These are phyloP conservation scores for Termitomyces sp. DNA, from an alignment of 1,284 basidiomycete species.

Conservation along the genomic window DNA sequence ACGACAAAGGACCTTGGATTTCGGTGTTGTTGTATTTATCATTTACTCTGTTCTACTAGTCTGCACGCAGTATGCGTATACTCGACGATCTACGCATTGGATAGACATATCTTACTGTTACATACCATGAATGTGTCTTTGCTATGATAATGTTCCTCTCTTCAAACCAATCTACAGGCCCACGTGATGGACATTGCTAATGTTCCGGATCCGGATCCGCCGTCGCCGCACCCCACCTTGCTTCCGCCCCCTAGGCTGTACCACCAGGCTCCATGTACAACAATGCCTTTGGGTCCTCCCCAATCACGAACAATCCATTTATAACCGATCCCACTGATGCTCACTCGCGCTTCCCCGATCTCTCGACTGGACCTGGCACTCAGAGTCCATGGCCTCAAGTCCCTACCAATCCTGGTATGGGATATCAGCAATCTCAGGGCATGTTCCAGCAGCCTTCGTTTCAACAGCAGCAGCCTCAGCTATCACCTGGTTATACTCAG, in stretches of 20 bases:
- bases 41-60: constrained; percentile 6
- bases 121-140: not conserved
- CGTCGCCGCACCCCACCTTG: not conserved
- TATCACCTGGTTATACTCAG: constrained; percentile 20
- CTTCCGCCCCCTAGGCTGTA: not conserved
- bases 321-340: constrained; percentile 39
- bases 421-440: constrained; percentile 21
- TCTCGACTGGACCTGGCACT: constrained; percentile 28
- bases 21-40: not conserved
- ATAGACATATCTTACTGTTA: not conserved
- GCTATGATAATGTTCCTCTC: no score
- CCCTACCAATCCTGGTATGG: constrained; percentile 17
- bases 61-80: constrained; percentile 3
- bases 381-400: constrained; percentile 32
- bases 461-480: constrained; percentile 30
- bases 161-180: no score
- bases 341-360: constrained; percentile 49
- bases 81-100: constrained; percentile 5
- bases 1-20: not conserved
- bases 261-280: constrained; percentile 32
- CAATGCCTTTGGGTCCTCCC: constrained; percentile 31
- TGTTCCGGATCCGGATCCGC: not conserved
- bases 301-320: constrained; percentile 55
- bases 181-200: constrained; percentile 1
- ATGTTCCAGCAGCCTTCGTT: constrained; percentile 29